Conservation (phyloP, 2,329 filamentous ascomycete genomes). For the Cercospora berteroae region DNA sequence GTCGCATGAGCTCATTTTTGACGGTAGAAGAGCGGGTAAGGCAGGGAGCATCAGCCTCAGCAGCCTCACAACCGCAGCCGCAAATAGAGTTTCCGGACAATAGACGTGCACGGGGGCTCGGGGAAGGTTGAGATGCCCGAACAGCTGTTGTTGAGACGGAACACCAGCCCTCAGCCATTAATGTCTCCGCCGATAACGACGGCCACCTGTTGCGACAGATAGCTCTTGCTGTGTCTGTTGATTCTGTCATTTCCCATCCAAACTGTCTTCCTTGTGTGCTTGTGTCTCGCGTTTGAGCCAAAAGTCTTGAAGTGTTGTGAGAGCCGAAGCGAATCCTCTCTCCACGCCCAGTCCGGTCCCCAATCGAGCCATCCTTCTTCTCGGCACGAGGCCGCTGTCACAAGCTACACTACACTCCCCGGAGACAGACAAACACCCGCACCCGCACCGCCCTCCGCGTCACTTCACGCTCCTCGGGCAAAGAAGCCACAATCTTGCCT, state of each 20-base stretch:
- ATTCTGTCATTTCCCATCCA: neutral
- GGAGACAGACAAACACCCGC: neutral
- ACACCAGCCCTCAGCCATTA: neutral
- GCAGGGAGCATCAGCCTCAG: neutral
- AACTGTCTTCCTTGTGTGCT: neutral
- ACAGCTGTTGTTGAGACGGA: neutral
- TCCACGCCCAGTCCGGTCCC: neutral
- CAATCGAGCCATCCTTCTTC: constrained; percentile 4
- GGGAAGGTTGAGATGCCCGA: neutral
- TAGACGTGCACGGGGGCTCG: neutral
- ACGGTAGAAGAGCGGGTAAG: neutral
- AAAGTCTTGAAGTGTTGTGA: neutral
- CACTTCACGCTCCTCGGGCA: constrained; percentile 48
- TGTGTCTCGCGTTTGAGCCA: neutral
- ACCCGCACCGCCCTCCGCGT: constrained; percentile 24
- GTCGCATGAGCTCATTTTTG: neutral
- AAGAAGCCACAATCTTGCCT: constrained; percentile 88
- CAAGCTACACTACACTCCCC: neutral
- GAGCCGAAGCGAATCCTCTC: neutral
- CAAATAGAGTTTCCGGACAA: neutral
- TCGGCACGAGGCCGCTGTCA: neutral
- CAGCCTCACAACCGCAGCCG: neutral
- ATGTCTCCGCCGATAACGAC: neutral
- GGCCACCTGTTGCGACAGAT: neutral
- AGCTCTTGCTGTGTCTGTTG: neutral